Base-by-base conservation (phyloP, 2,329 filamentous ascomycete genomes). In the Monosporascus sp. region DNA sequence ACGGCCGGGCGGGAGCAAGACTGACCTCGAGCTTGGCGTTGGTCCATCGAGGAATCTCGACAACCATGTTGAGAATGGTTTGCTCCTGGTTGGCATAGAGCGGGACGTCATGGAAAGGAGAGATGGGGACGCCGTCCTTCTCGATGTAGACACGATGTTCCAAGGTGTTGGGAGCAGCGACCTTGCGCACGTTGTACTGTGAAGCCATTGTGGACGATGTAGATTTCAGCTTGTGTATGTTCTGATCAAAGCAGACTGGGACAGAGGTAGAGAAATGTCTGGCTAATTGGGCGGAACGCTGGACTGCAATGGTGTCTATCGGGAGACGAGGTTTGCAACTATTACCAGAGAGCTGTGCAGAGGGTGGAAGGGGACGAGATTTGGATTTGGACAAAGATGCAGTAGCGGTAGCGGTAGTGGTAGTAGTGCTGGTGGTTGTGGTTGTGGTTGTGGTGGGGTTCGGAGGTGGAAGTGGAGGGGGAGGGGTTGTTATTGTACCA, bases 41-140 rank as follows among this genome's bases (percentile, higher is more conserved):
- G 80, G 93, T 96, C 94, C 94, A 99, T 79, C 94, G 88, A 68
- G 94, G 94, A 68, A 99, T 97, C 87, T 99, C 94, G 67, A 99
- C 94, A 61, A 99, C 74, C 94, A 99, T 99, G 87, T 99, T 99
- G 70, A 99, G 83, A 72, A 97, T 79, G 65, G 88, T 96, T 82
- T 96, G 85, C 80, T 96, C 88, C 76, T 89, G 82, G 74, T 99
- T 96, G 85, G 93, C 93, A 72, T 91, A 99, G 65, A 99, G 89
- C 58, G 94, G 94, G 64, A 99, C 91, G 73, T 99, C 94, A 81
- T 99, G 94, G 85, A 97, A 99, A 65, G 93, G 89, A 59, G 93
- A 97, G 74, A 97, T 75, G 63, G 90, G 89, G 61, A 89, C 79
- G 78, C 93, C 94, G 88, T 97, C 90, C 81, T 96, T 92, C 83